These are phyloP conservation scores for Ballota nigra DNA, from an alignment of 257 asterid genomes.

Conservation along the genomic window DNA sequence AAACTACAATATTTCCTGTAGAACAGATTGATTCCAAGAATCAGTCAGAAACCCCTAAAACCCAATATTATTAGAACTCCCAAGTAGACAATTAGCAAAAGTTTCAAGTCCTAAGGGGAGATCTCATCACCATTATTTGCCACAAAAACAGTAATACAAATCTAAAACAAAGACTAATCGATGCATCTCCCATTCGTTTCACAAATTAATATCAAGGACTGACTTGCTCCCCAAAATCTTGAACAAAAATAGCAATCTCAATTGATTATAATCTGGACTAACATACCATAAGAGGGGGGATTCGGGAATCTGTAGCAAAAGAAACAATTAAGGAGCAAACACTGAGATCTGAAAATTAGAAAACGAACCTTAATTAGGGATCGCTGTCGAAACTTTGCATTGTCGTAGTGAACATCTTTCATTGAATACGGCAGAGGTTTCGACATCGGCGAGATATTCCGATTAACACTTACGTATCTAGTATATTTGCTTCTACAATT, in stretches of 20 bases:
- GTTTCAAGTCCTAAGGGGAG: background rate
- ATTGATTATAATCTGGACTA: conserved; percentile 9
- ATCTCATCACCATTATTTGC: background rate
- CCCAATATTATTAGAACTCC: background rate
- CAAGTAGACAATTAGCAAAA: background rate
- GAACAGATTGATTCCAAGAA: background rate
- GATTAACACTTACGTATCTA: conserved; percentile 13
- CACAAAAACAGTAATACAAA: background rate
- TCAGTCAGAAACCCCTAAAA: conserved; percentile 21
- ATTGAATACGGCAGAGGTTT: conserved; percentile 72
- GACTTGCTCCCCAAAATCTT: background rate
- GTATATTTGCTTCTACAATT: conserved; percentile 6
- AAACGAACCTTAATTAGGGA: conserved; percentile 57
- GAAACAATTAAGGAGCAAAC: background rate
- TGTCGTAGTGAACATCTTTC: conserved; percentile 82
- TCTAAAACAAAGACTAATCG: background rate
- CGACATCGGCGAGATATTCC: conserved; percentile 45
- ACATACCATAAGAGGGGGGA: background rate
- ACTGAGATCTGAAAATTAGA: conserved; percentile 23
- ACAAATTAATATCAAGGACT: background rate
- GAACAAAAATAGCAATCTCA: background rate
- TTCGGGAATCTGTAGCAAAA: background rate
- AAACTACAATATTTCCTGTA: conserved; percentile 8
- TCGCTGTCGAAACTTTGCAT: conserved; percentile 89
- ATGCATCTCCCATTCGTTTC: conserved; percentile 5